phyloP scores from a whole-genome alignment of 768 basidiomycete genomes.

The Leccinum truebloodii region DNA sequence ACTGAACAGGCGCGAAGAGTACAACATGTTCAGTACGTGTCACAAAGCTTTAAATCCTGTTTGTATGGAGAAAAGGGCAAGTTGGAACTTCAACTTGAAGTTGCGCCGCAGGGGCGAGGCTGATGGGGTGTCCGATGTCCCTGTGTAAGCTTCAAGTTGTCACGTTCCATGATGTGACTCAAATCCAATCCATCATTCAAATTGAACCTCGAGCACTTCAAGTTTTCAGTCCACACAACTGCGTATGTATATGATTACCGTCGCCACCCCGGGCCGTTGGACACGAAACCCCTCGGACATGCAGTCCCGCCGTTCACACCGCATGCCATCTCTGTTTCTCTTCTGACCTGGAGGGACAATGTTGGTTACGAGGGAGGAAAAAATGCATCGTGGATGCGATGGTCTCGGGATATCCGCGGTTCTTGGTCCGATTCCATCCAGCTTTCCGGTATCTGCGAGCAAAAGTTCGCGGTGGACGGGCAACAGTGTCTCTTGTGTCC shows the following conservation, averaged over 20 bases:
- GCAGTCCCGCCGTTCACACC: constrained; percentile 68
- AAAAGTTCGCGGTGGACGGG: constrained; percentile 69
- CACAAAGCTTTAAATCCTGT: background rate
- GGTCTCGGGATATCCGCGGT: constrained; percentile 92
- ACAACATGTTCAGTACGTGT: too few relatives aligned
- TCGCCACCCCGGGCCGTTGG: constrained; percentile 5
- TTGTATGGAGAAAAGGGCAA: too few relatives aligned
- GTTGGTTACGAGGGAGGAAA: constrained; percentile 94
- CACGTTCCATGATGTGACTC: background rate
- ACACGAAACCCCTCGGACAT: constrained; percentile 39
- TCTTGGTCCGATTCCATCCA: constrained; percentile 55
- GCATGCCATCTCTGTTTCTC: constrained; percentile 93
- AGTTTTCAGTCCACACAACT: background rate
- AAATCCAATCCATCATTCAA: background rate
- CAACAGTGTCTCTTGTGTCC: constrained; percentile 84
- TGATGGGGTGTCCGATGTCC: background rate
- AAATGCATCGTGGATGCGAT: constrained; percentile 75
- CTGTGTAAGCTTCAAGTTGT: too few relatives aligned
- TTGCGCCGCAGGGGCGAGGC: background rate
- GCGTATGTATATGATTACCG: background rate
- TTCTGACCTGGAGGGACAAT: constrained; percentile 90
- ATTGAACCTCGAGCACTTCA: background rate
- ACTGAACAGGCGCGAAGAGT: background rate
- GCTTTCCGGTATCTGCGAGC: constrained; percentile 76
- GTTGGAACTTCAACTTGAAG: background rate